Percentiles rank a stretch among this genome's conserved stretches.
Evolutionary conservation across 164 flowering plant species (phyloP).

Genomic region (Annona squamosa): DNA sequence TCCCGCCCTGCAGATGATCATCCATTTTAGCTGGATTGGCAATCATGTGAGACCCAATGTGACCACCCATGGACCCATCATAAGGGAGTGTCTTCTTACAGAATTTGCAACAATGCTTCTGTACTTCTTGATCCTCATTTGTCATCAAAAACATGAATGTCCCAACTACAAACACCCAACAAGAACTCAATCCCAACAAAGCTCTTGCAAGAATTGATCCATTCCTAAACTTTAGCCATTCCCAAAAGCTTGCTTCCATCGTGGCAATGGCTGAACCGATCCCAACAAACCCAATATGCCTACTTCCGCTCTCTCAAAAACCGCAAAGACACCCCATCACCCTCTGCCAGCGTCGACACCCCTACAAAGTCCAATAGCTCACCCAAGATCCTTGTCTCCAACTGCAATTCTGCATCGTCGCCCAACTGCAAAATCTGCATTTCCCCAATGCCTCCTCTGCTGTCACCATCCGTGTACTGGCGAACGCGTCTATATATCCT

Average conservation of each 20-base stretch:
- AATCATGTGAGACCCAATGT: conserved; percentile 83
- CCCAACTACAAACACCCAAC: conserved; percentile 3
- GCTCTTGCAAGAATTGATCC: background rate
- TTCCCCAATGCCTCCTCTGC: too few species aligned
- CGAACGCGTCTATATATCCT: too few species aligned
- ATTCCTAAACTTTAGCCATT: background rate
- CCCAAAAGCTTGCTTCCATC: background rate
- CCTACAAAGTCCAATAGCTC: too few species aligned
- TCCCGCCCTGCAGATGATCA: conserved; percentile 13
- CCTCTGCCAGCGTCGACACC: too few species aligned
- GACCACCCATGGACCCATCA: conserved; percentile 91
- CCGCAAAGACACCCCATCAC: too few species aligned
- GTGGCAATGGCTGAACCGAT: too few species aligned
- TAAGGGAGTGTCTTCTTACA: conserved; percentile 63
- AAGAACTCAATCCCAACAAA: conserved; percentile 2
- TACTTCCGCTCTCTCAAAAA: too few species aligned
- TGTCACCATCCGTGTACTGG: too few species aligned
- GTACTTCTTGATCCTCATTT: conserved; percentile 29
- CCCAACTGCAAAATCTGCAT: too few species aligned
- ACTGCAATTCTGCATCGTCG: too few species aligned
- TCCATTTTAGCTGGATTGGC: conserved; percentile 28
- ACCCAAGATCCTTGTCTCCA: too few species aligned
- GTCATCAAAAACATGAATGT: conserved; percentile 14
- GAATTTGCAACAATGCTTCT: conserved; percentile 61
- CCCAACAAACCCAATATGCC: too few species aligned